A percentile compares a stretch with the other conserved stretches of the same genome.
Evolutionary conservation across 2,329 filamentous ascomycete genomes (phyloP).

Genomic region (Penicillium sp.): DNA sequence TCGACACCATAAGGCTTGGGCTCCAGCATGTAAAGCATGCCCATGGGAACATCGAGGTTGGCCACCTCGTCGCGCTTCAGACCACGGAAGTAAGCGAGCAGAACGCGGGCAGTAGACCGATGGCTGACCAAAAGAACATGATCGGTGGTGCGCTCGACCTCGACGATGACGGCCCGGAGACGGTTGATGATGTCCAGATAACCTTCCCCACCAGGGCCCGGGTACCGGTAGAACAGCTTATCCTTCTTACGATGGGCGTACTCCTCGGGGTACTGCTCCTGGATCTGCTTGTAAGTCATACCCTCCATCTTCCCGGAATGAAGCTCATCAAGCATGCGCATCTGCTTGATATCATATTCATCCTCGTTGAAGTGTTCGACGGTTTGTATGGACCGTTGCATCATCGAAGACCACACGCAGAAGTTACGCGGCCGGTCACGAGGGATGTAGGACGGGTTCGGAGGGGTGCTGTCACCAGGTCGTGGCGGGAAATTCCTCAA

Average conservation of each 20-base stretch:
- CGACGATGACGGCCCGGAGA: conserved; percentile 88
- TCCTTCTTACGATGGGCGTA: conserved; percentile 72
- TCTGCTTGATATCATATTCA: conserved; percentile 92
- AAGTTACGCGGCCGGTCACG: conserved; percentile 71
- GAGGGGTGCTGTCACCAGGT: conserved; percentile 86
- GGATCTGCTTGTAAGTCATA: conserved; percentile 89
- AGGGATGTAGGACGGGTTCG: conserved; percentile 70
- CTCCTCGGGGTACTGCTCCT: conserved; percentile 69
- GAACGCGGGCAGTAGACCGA: conserved; percentile 81
- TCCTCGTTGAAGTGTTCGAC: conserved; percentile 91
- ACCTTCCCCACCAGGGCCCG: conserved; percentile 89
- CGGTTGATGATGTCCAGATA: conserved; percentile 97
- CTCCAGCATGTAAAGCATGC: conserved; percentile 90
- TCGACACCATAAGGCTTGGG: conserved; percentile 97
- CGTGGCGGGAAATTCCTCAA: conserved; percentile 81
- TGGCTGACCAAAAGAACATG: conserved; percentile 90
- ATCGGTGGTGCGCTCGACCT: conserved; percentile 95
- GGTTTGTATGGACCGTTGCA: conserved; percentile 81
- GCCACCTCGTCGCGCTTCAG: conserved; percentile 86
- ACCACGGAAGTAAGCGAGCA: conserved; percentile 96
- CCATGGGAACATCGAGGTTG: conserved; percentile 86
- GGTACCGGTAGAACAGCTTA: conserved; percentile 95
- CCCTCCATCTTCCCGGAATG: conserved; percentile 91
- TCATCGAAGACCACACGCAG: conserved; percentile 98
- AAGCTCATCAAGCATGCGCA: conserved; percentile 96